These are phyloP conservation scores for Apiotrichum akiyoshidainum DNA, from an alignment of 1,284 basidiomycete species.

Conservation along the genomic window DNA sequence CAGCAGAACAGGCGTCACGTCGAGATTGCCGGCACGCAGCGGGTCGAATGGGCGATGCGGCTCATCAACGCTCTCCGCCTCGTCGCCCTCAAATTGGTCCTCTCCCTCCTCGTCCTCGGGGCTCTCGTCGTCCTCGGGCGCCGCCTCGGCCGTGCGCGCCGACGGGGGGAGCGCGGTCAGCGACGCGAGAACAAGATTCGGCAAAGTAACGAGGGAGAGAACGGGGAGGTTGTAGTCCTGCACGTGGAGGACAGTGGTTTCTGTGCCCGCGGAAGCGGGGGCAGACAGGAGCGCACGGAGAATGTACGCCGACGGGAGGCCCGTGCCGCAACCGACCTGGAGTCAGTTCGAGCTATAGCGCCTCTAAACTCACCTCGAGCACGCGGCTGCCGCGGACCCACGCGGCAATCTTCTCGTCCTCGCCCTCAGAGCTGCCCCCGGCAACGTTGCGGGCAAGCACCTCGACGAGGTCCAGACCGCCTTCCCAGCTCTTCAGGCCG, in stretches of 20 bases:
- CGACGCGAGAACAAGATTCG: constrained; percentile 74
- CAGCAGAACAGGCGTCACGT: constrained; percentile 63
- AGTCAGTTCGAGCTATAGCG: not conserved
- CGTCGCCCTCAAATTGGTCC: constrained; percentile 31
- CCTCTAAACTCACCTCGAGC: constrained; percentile 63
- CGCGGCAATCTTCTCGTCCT: constrained; percentile 20
- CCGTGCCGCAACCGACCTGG: constrained; percentile 90
- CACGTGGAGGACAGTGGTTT: constrained; percentile 64
- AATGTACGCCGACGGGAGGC: constrained; percentile 73
- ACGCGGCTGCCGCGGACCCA: constrained; percentile 55
- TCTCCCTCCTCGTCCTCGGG: not conserved
- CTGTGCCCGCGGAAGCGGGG: not conserved
- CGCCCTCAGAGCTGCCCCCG: constrained; percentile 37
- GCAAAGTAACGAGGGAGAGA: constrained; percentile 74
- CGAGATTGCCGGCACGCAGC: constrained; percentile 54
- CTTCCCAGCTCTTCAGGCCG: constrained; percentile 97
- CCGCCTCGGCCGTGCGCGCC: constrained; percentile 34
- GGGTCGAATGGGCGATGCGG: constrained; percentile 17
- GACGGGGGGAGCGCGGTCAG: constrained; percentile 32
- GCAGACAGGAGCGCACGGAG: constrained; percentile 60
- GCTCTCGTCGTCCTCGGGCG: constrained; percentile 26
- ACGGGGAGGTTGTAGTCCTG: constrained; percentile 92
- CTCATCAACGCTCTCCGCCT: constrained; percentile 13
- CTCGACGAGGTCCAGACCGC: constrained; percentile 77
- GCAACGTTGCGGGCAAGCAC: constrained; percentile 19